Percentiles rank a stretch among this genome's conserved stretches.
Conservation (phyloP, 495 filamentous ascomycete species). For the Xylaria venustula region DNA sequence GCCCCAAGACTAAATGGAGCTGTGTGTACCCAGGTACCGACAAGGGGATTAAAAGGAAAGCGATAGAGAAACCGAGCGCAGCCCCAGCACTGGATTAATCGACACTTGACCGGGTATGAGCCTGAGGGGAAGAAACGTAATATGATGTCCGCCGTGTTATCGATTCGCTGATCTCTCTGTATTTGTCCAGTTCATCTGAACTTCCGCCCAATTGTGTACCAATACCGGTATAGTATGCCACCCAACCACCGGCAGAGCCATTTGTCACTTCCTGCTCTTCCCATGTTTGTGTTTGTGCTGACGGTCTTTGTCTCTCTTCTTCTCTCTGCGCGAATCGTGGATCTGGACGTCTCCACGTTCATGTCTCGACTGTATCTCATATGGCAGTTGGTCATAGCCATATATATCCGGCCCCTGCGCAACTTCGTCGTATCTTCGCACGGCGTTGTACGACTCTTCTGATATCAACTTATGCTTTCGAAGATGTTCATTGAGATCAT, state of each 20-base stretch:
- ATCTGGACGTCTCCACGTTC: not conserved
- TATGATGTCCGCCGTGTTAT: not conserved
- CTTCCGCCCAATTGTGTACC: not conserved
- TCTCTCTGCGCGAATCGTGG: not conserved
- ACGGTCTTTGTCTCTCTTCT: constrained; percentile 3
- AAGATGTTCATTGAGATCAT: constrained; percentile 35
- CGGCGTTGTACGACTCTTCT: not conserved
- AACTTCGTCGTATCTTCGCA: constrained; percentile 24
- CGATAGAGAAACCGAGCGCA: not conserved
- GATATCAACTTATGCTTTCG: constrained; percentile 16
- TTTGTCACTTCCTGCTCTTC: not conserved
- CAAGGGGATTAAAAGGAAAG: not conserved
- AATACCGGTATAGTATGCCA: not conserved
- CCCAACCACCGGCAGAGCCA: not conserved
- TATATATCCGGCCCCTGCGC: constrained; percentile 12
- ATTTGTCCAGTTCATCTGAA: not conserved
- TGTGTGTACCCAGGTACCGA: not conserved
- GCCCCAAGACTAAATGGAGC: not conserved
- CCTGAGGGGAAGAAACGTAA: constrained; percentile 7
- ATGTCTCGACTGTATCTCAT: constrained; percentile 7
- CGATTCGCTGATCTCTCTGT: not conserved
- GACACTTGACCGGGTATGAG: not conserved
- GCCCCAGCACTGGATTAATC: not conserved
- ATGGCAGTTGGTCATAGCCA: not conserved
- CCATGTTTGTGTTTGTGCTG: too few relatives aligned